A percentile compares a stretch with the other conserved stretches of the same genome.
Evolutionary conservation across 768 basidiomycete genomes (phyloP).

Genomic region (Nevesoporus exiguus): DNA sequence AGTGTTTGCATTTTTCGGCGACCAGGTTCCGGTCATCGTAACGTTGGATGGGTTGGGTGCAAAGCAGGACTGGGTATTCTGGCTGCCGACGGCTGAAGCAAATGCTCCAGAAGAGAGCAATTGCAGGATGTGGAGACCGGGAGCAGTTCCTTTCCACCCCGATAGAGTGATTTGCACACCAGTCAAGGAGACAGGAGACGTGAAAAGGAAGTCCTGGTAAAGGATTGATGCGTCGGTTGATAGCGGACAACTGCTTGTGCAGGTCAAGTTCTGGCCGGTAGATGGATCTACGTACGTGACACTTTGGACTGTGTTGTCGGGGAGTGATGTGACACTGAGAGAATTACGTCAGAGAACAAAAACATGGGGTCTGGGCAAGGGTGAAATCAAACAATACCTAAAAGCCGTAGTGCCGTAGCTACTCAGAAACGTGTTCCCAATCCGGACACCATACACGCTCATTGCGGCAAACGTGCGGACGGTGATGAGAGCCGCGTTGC

Average conservation of each 20-base stretch:
- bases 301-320: constrained; percentile 78
- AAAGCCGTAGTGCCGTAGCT: constrained; percentile 86
- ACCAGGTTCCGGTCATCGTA: constrained; percentile 69
- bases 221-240: constrained; percentile 69
- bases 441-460: constrained; percentile 73
- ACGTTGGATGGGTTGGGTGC: constrained; percentile 72
- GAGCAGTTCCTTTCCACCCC: constrained; percentile 65
- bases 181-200: constrained; percentile 60
- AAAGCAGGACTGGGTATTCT: constrained; percentile 72
- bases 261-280: constrained; percentile 73
- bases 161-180: constrained; percentile 86
- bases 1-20: constrained; percentile 57
- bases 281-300: constrained; percentile 76
- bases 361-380: neutral
- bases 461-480: constrained; percentile 72
- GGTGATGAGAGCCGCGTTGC: constrained; percentile 68
- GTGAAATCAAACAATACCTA: constrained; percentile 45
- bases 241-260: constrained; percentile 76
- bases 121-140: constrained; percentile 89
- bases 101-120: constrained; percentile 90
- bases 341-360: constrained; percentile 9
- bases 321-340: constrained; percentile 77
- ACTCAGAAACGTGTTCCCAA: constrained; percentile 86
- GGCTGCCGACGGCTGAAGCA: constrained; percentile 61
- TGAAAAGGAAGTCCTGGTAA: constrained; percentile 94